Conservation (phyloP, 2,329 filamentous ascomycete genomes). For the Biscogniauxia sp. region DNA sequence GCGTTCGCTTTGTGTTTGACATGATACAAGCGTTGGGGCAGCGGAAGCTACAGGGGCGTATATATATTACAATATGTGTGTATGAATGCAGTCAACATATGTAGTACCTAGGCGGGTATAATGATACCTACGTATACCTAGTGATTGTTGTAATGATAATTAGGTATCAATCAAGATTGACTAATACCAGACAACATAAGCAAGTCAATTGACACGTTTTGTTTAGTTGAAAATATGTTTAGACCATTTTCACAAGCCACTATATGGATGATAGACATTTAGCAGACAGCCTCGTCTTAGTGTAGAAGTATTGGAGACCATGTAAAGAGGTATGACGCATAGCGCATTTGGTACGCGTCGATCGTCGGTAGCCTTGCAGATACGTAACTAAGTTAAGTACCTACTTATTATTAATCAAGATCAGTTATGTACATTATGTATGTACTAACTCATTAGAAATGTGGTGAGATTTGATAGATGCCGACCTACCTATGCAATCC, state of each 20-base stretch:
- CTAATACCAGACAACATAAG: not conserved
- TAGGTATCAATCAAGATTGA: not conserved
- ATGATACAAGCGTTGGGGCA: conserved; percentile 17
- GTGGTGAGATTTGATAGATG: no score
- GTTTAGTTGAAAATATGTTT: not conserved
- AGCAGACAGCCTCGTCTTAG: not conserved
- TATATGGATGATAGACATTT: not conserved
- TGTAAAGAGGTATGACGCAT: not conserved
- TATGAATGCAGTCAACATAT: no score
- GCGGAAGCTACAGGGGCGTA: not conserved
- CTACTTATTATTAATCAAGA: no score
- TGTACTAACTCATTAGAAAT: no score
- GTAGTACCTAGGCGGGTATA: not conserved
- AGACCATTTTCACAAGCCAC: not conserved
- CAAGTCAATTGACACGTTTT: not conserved
- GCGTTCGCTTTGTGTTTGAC: conserved; percentile 55
- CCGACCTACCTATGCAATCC: no score
- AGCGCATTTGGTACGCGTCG: not conserved
- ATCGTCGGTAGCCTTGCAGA: not conserved
- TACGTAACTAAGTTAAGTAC: no score
- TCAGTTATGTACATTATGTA: no score
- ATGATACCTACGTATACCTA: no score
- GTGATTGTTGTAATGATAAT: not conserved
- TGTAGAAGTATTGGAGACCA: not conserved
- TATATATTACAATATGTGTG: no score